Evolutionary conservation across 2,329 filamentous ascomycete species (phyloP), one percentile per base, ranked within the genome.

Genomic region (Calycina marina): DNA sequence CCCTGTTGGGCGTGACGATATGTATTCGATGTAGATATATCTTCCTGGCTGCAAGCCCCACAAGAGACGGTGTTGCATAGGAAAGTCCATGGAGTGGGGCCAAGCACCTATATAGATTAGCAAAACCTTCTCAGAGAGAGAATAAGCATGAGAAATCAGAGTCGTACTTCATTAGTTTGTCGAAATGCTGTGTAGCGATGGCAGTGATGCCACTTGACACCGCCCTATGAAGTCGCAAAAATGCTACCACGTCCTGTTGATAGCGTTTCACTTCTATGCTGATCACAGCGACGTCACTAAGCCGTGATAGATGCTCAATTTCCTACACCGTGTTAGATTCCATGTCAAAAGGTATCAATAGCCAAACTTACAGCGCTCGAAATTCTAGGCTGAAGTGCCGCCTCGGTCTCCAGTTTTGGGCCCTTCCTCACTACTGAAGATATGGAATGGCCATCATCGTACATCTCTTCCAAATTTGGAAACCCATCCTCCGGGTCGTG

Each of bases 181-280:
- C 66, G 36, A 96, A 76, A 48, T 93, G 77, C 29, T 72, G 71
- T 2, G 85, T 93, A 1, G 85, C 83, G 24, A 67, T 58, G 0
- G 88, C 77, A 9, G 82, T 78, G 31, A 93, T 69, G 25, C 85
- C 83, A 10, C 77, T 72, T 12, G 69, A 70, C 15, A 94, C 80
- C 30, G 83, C 86, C 32, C 88, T 77, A 56, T 93, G 86, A 53
- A 92, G 69, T 16, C 90, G 77, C 43, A 96, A 65, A 52, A 93
- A 94, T 3, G 85, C 72, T 31, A 88, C 62, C 22, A 96, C 72
- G 55, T 96, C 88, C 62, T 88, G 77, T 37, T 88, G 68, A 54
- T 96, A 96, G 26, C 82, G 73, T 36, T 72, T 63, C 2, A 94
- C 70, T 43, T 94, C 85, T 13, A 86, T 68, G 36, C 75, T 79